Base-by-base conservation (phyloP, 1,284 basidiomycete genomes). In the Trichosporon sp. region DNA sequence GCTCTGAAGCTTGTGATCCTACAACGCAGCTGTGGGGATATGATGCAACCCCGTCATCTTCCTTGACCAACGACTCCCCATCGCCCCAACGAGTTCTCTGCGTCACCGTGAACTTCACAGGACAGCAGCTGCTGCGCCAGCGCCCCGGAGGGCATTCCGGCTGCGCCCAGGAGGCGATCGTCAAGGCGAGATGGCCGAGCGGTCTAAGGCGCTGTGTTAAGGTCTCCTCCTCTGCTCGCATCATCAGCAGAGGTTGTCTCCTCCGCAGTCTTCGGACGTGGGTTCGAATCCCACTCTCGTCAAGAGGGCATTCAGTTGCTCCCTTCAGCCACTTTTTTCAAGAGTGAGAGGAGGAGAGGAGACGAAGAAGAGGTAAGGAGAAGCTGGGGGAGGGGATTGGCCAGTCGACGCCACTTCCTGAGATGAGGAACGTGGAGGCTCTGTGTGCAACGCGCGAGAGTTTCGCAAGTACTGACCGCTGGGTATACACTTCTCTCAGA, bases 281-380 rank as follows among this genome's bases (percentile, higher is more conserved):
- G 79, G 78, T 80, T 79, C 78, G 78, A 80, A 80, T 80, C 79
- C 79, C 79, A 80, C 77, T 78, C 71, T 69, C 70, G 66, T 68
- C 70, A 70, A 31, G 14, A 4, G 56, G 26, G 56, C 32, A 35
- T 61, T 32, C 32, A 35, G 12, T 61, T 35, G 32, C 56, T 14
- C 31, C 56, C 56, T 61, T 61, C 51, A 54, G 51, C 51, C 51
- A 54, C 51, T 19, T 54, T 54, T 54, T 54, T 54, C 51, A 8
- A 21, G 21, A 19, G 21, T 5, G 51, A 54, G 21, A 21, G 51
- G 7, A 19, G 51, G 7, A 8, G 19, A 54, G 19, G 19, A 8
- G 10, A 54, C 51, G 51, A 4, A 54, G 51, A 54, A 54, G 51
- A 54, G 51, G 21, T 37, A 7, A 37, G 35, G 35, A 37, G 21